Conservation (phyloP, 768 basidiomycete genomes). For the Tulasnella sp. region DNA sequence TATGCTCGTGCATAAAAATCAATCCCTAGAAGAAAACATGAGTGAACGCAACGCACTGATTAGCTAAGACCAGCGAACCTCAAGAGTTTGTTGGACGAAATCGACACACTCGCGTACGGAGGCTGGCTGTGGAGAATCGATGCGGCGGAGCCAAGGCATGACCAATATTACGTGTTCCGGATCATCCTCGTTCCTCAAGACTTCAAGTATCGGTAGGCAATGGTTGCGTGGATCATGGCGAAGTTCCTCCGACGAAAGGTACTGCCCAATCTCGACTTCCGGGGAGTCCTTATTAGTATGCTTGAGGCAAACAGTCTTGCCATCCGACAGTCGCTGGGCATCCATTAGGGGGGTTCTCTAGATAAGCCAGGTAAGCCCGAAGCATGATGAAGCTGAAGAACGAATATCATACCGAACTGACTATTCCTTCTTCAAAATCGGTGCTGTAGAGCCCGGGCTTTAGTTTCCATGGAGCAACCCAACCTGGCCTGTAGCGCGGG, state of each 20-base stretch:
- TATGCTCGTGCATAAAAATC: conserved; percentile 25
- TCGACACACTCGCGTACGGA: conserved; percentile 24
- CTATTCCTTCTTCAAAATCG: not conserved
- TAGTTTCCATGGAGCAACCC: not conserved
- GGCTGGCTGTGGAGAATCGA: conserved; percentile 3
- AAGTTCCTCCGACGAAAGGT: not conserved
- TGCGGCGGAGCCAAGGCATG: not conserved
- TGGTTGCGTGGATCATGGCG: conserved; percentile 17
- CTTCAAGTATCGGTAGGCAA: conserved; percentile 21
- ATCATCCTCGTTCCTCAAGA: conserved; percentile 5
- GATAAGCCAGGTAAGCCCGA: not conserved
- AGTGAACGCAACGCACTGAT: not conserved
- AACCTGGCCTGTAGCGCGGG: not conserved
- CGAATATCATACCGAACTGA: not conserved
- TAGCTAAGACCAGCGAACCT: not conserved
- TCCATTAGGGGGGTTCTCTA: not conserved
- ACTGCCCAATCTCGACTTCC: conserved; percentile 14
- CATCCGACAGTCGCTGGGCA: conserved; percentile 13
- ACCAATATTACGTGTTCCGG: conserved; percentile 25
- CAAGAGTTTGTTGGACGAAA: conserved; percentile 26
- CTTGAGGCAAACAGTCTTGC: not conserved
- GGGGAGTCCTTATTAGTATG: not conserved
- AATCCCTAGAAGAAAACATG: not conserved
- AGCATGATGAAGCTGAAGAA: not conserved
- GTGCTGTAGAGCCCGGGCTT: not conserved